phyloP scores from a whole-genome alignment of 805 yeast species.

The Candida hispaniensis region DNA sequence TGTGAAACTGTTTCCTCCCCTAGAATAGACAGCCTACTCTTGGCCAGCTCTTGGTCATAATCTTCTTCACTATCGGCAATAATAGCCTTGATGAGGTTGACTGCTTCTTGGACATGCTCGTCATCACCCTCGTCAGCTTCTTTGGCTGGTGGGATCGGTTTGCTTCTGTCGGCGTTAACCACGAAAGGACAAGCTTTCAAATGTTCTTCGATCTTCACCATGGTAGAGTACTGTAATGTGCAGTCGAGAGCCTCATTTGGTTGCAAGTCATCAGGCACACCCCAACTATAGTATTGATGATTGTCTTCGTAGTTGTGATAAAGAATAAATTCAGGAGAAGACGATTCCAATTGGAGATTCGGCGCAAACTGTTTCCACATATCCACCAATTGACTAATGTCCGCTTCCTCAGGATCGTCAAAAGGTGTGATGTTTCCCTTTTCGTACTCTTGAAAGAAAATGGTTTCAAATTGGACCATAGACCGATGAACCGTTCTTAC shows the following conservation, averaged over 20 bases:
- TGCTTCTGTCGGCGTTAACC: conserved; percentile 54
- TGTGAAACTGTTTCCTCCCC: conserved; percentile 39
- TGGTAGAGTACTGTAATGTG: not conserved
- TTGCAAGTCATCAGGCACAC: conserved; percentile 6
- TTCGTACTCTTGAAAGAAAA: conserved; percentile 48
- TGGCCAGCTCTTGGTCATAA: conserved; percentile 40
- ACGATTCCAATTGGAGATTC: conserved; percentile 19
- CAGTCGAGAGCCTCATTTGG: conserved; percentile 4
- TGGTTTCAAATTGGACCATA: conserved; percentile 51
- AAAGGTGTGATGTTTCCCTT: conserved; percentile 37
- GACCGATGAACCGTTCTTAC: conserved; percentile 44
- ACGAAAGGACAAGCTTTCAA: conserved; percentile 49
- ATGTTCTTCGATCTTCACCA: conserved; percentile 27
- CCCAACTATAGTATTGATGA: conserved; percentile 30
- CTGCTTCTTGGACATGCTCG: conserved; percentile 16
- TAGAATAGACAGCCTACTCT: conserved; percentile 35
- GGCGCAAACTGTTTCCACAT: conserved; percentile 55
- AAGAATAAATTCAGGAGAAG: conserved; percentile 20
- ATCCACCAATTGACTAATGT: conserved; percentile 42
- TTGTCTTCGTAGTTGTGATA: conserved; percentile 34
- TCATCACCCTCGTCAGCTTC: not conserved
- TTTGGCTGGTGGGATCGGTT: conserved; percentile 29
- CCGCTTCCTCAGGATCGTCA: conserved; percentile 33
- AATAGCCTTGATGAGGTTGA: conserved; percentile 34
- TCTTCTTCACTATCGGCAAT: conserved; percentile 43